Conservation (phyloP, 2,329 filamentous ascomycete genomes). For the Aureobasidium sp. region DNA sequence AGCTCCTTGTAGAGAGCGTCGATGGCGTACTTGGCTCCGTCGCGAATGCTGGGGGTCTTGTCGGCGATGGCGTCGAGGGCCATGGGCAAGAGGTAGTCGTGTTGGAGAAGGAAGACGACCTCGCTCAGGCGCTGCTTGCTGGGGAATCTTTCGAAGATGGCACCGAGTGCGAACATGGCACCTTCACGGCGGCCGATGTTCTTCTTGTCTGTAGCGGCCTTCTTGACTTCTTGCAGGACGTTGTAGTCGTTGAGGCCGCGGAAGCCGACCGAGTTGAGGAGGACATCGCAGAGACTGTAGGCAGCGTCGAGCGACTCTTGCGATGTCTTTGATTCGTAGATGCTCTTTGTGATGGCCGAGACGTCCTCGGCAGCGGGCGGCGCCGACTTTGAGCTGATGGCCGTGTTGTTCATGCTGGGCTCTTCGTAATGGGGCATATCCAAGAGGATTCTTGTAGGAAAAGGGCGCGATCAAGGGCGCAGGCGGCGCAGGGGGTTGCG, state of each 20-base stretch:
- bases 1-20: conserved; percentile 78
- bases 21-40: conserved; percentile 87
- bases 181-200: conserved; percentile 75
- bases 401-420: conserved; percentile 39
- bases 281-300: conserved; percentile 54
- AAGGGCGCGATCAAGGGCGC: background rate
- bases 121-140: conserved; percentile 68
- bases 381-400: conserved; percentile 35
- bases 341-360: conserved; percentile 32
- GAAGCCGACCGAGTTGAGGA: conserved; percentile 57
- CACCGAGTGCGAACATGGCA: conserved; percentile 88
- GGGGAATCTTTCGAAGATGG: conserved; percentile 84
- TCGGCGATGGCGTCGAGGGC: conserved; percentile 82
- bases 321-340: conserved; percentile 44
- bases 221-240: conserved; percentile 54
- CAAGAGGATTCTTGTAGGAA: background rate
- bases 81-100: conserved; percentile 60
- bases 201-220: conserved; percentile 91
- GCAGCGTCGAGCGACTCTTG: conserved; percentile 52
- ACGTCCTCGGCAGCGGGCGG: conserved; percentile 41
- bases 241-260: conserved; percentile 54
- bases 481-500: background rate
- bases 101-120: conserved; percentile 71
- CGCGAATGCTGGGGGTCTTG: conserved; percentile 79
- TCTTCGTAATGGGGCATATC: conserved; percentile 26